phyloP scores from a whole-genome alignment of 331 rosid species.

The Malus hybrid region DNA sequence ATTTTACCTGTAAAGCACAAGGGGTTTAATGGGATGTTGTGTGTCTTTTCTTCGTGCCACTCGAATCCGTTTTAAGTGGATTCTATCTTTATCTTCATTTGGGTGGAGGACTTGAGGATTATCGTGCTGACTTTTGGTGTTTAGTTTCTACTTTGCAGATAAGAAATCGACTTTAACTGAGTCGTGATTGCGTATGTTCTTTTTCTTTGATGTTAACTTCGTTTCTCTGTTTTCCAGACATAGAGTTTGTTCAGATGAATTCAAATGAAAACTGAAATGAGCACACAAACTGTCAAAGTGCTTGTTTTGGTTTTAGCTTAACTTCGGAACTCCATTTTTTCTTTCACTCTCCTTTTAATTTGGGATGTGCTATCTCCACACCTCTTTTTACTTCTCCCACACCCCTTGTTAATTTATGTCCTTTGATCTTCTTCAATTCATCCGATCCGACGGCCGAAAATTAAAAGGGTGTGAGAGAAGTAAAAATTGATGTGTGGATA shows the following conservation, averaged over 20 bases:
- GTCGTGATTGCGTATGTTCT: background rate
- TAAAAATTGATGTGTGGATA: too few relatives aligned
- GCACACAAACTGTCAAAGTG: background rate
- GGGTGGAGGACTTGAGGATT: background rate
- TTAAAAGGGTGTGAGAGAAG: too few relatives aligned
- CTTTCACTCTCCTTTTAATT: too few relatives aligned
- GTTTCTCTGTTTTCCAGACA: background rate
- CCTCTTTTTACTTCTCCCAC: too few relatives aligned
- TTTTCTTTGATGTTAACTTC: background rate
- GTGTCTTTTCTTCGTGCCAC: conserved; percentile 18
- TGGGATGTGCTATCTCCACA: too few relatives aligned
- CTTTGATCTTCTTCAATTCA: too few relatives aligned
- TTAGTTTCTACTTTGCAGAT: conserved; percentile 2
- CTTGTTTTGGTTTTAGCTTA: background rate
- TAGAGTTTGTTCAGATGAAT: background rate
- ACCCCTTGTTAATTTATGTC: too few relatives aligned
- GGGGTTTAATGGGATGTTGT: conserved; percentile 18
- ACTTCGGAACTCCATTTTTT: too few relatives aligned
- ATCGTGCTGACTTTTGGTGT: background rate
- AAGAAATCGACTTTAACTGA: background rate
- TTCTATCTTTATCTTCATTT: conserved; percentile 3
- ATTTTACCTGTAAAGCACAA: background rate
- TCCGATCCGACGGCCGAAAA: background rate
- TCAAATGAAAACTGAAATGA: background rate
- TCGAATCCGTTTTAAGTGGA: conserved; percentile 20